These are phyloP conservation scores for Haematococcus lacustris DNA, from an alignment of 139 green algal genomes.

Conservation along the genomic window DNA sequence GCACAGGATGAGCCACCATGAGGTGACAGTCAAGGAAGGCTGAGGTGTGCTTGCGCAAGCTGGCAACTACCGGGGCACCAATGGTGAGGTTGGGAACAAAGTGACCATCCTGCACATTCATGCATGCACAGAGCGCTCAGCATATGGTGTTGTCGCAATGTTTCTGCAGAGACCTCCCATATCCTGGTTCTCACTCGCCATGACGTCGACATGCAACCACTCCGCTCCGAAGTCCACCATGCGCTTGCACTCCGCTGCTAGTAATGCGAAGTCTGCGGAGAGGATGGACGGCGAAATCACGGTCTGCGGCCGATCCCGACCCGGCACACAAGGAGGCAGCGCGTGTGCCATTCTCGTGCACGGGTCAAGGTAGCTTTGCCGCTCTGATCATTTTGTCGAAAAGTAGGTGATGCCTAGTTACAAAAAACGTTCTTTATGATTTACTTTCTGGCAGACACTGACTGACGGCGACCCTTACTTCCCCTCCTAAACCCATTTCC, in stretches of 20 bases:
- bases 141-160: background rate
- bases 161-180: background rate
- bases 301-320: slow-evolving; percentile 15
- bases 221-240: slow-evolving; percentile 73
- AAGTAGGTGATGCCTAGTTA: too few relatives aligned
- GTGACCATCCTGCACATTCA: slow-evolving; percentile 68
- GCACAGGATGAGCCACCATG: slow-evolving; percentile 49
- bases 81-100: slow-evolving; percentile 95
- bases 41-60: slow-evolving; percentile 63
- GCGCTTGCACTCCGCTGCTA: slow-evolving; percentile 69
- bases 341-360: too few relatives aligned
- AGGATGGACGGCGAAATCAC: slow-evolving; percentile 81
- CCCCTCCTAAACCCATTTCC: too few relatives aligned
- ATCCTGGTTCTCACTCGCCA: slow-evolving; percentile 25
- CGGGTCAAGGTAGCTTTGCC: too few relatives aligned
- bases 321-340: too few relatives aligned
- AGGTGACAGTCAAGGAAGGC: slow-evolving; percentile 90
- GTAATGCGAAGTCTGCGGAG: slow-evolving; percentile 74
- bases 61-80: slow-evolving; percentile 74
- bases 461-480: too few relatives aligned
- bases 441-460: too few relatives aligned
- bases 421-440: too few relatives aligned
- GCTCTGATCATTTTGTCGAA: too few relatives aligned
- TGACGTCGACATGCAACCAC: slow-evolving; percentile 65
- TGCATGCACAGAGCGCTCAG: background rate